These are phyloP conservation scores for Psilocybe cyanescens DNA, from an alignment of 768 basidiomycete genomes.

Conservation along the genomic window DNA sequence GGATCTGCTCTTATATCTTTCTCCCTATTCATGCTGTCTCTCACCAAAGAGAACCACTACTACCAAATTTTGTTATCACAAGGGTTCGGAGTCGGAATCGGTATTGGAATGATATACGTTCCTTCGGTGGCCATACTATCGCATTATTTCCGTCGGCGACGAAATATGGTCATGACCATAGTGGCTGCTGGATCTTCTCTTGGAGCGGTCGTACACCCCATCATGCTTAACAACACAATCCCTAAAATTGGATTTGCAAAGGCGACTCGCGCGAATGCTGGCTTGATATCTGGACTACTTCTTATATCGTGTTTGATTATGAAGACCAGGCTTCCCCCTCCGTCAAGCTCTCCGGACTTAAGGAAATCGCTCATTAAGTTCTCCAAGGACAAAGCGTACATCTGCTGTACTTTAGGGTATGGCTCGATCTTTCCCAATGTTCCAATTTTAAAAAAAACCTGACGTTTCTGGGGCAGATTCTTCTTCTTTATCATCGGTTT, in stretches of 20 bases:
- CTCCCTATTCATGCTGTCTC: conserved; percentile 15
- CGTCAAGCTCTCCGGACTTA: not conserved
- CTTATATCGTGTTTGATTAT: conserved; percentile 10
- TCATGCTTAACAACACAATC: conserved; percentile 15
- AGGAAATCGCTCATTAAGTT: conserved; percentile 10
- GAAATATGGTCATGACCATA: conserved; percentile 9
- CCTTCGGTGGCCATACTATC: conserved; percentile 13
- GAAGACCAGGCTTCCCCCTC: conserved; percentile 13
- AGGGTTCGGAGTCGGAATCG: conserved; percentile 12
- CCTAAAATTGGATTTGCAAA: conserved; percentile 9
- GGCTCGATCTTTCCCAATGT: not conserved
- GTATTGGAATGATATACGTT: conserved; percentile 15
- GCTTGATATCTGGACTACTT: conserved; percentile 7
- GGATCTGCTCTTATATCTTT: conserved; percentile 11
- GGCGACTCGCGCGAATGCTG: conserved; percentile 11
- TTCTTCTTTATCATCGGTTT: conserved; percentile 12
- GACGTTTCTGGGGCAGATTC: not conserved
- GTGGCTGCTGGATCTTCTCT: conserved; percentile 13
- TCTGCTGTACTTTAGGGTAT: conserved; percentile 12
- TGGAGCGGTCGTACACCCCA: conserved; percentile 12
- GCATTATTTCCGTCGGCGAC: conserved; percentile 13
- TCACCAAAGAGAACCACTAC: conserved; percentile 12
- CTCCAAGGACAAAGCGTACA: conserved; percentile 14
- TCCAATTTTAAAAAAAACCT: not conserved
- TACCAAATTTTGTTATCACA: conserved; percentile 14